A percentile compares a stretch with the other conserved stretches of the same genome.
Evolutionary conservation across 2,329 filamentous ascomycete genomes (phyloP).

Genomic region (Eurotiales sp.): DNA sequence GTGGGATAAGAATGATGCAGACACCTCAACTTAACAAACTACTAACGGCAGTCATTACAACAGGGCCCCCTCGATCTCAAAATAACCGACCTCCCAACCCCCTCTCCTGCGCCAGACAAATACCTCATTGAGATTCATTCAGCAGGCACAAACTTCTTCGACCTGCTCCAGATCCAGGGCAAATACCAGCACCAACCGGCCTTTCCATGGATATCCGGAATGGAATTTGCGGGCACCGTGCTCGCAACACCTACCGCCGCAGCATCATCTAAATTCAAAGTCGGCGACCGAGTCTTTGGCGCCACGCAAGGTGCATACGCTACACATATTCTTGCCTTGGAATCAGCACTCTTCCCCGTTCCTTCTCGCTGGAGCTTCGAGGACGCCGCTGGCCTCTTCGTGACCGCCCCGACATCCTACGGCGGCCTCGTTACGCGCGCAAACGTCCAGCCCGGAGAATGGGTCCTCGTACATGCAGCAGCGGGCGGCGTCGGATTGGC

Average conservation of each 20-base stretch:
- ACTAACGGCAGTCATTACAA: background rate
- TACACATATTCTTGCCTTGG: conserved; percentile 65
- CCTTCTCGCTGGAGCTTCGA: conserved; percentile 77
- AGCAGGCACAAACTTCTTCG: conserved; percentile 92
- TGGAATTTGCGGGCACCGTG: conserved; percentile 80
- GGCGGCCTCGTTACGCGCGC: conserved; percentile 76
- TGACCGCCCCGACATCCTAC: conserved; percentile 89
- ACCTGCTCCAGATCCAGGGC: conserved; percentile 88
- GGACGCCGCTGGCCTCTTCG: conserved; percentile 83
- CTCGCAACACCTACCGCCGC: conserved; percentile 58
- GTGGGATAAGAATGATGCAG: conserved; percentile 45
- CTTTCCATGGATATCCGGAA: conserved; percentile 82
- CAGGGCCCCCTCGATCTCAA: conserved; percentile 76
- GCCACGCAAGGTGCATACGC: conserved; percentile 83
- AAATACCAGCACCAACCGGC: conserved; percentile 93
- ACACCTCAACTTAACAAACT: background rate
- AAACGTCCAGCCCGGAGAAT: conserved; percentile 72
- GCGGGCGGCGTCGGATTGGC: conserved; percentile 88
- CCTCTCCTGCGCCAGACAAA: conserved; percentile 65
- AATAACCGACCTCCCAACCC: conserved; percentile 71
- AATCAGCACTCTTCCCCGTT: conserved; percentile 66
- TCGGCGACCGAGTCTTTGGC: conserved; percentile 82
- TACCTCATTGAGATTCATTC: conserved; percentile 87
- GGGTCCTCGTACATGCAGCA: conserved; percentile 85
- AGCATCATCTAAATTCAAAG: conserved; percentile 61